phyloP scores from a whole-genome alignment of 345 rosid genomes.

The Microthlaspi erraticum region DNA sequence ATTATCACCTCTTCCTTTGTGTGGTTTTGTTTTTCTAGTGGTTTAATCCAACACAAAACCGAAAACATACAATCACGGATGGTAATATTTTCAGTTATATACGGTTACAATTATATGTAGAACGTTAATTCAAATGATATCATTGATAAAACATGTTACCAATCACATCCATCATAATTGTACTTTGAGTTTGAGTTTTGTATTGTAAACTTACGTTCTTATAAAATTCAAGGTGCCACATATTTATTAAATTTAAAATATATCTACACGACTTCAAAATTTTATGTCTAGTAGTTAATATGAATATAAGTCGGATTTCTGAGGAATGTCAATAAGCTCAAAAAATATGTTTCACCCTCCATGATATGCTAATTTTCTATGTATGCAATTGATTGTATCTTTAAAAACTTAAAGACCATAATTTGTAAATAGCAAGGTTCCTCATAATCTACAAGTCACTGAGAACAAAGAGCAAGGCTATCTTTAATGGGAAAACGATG shows the following conservation, averaged over 20 bases:
- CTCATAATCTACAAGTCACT: no score
- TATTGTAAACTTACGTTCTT: background rate
- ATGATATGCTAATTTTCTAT: background rate
- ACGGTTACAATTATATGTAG: background rate
- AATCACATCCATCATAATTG: background rate
- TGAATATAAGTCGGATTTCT: background rate
- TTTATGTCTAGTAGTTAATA: background rate
- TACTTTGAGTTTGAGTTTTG: background rate
- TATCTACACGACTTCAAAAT: background rate
- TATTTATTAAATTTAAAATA: background rate
- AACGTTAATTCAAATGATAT: background rate
- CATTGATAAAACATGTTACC: background rate
- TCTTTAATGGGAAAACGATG: no score
- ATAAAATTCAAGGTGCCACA: background rate
- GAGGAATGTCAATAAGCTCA: background rate
- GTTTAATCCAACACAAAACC: background rate
- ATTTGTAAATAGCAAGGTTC: no score
- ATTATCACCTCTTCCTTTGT: background rate
- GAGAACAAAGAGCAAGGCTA: no score
- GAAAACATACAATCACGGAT: background rate
- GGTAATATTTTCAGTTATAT: background rate
- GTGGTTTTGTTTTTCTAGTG: constrained; percentile 8
- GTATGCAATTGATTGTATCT: background rate
- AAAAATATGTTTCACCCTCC: background rate
- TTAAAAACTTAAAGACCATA: no score